Conservation (phyloP, 805 yeast species). For the Teunomyces barrocoloradensis region DNA sequence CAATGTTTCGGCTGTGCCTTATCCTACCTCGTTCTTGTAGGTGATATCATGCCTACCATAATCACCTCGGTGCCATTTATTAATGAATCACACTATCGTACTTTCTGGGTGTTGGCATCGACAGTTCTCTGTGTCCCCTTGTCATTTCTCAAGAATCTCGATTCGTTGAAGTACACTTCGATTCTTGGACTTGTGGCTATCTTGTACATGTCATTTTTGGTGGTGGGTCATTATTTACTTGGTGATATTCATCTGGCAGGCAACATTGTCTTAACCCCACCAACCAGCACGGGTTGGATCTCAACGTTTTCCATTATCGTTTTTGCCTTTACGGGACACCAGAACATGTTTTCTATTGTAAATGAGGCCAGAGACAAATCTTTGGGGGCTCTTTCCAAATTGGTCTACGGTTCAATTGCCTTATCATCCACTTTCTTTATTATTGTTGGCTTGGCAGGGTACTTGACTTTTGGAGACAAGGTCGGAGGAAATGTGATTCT, state of each 20-base stretch:
- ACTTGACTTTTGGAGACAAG: conserved; percentile 79
- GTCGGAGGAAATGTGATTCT: conserved; percentile 79
- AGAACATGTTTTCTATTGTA: conserved; percentile 85
- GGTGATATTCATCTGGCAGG: conserved; percentile 47
- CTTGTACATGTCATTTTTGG: conserved; percentile 69
- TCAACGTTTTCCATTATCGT: conserved; percentile 84
- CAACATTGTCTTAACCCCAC: conserved; percentile 29
- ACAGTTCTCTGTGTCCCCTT: conserved; percentile 51
- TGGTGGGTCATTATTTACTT: conserved; percentile 63
- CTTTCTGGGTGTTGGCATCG: conserved; percentile 61
- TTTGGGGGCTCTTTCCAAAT: conserved; percentile 40
- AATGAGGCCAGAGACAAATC: conserved; percentile 71
- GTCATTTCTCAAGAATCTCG: conserved; percentile 71
- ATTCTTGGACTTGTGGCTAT: conserved; percentile 80
- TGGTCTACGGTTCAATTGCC: conserved; percentile 54
- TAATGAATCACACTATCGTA: conserved; percentile 30
- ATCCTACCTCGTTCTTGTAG: conserved; percentile 66
- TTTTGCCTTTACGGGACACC: conserved; percentile 95
- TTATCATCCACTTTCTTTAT: conserved; percentile 63
- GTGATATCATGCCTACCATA: conserved; percentile 68
- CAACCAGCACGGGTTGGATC: conserved; percentile 51
- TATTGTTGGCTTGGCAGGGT: conserved; percentile 77
- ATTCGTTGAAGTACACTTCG: conserved; percentile 83
- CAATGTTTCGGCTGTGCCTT: conserved; percentile 73
- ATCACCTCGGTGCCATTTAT: conserved; percentile 23